Evolutionary conservation across 2,329 filamentous ascomycete species (phyloP), one percentile per base, ranked within the genome.

Genomic region (Claviceps sp.): DNA sequence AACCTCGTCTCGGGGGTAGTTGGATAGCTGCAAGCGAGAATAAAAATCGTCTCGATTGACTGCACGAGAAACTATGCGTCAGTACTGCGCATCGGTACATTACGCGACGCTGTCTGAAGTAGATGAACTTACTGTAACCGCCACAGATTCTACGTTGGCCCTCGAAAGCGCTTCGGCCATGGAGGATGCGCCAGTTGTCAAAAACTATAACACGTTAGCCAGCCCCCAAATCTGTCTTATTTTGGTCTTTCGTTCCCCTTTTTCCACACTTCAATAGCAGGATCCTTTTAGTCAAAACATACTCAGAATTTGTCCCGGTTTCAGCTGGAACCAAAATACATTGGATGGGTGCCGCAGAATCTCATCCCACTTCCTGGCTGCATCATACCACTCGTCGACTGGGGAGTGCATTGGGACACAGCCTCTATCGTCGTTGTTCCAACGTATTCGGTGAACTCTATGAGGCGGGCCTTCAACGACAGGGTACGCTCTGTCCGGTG

Each of bases 171-270:
- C 82, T 82, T 59, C 93, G 76, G 1, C 91, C 93, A 67, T 98
- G 93, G 59, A 97, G 70, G 37, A 96, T 85, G 54, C 93, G 79
- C 89, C 91, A 96, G 63, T 98, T 97, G 64, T 98, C 88, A 66
- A 98, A 96, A 47, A 97, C 86, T 86, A 59, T 11, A 40, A 5
- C 16, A 22, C 2, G 18, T 37, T 20, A 48, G 47, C 40, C 20
- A 40, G 1, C 2, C 34, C 7, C 9, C 30, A n/a, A 18, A 41
- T 34, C 30, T n/a, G 6, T 18, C 18, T 18, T 18, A 18, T 18
- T 18, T 18, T 18, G 18, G 18, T 18, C 18, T 18, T 18, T 18
- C 18, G 18, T 18, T 18, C 1, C 18, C 26, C 8, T 3, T 8
- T 20, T 20, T 14, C 3, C 7, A 16, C 11, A 20, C 20, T 7